These are phyloP conservation scores for Cladophialophora exuberans DNA, from an alignment of 2,329 filamentous ascomycete species.

Conservation along the genomic window DNA sequence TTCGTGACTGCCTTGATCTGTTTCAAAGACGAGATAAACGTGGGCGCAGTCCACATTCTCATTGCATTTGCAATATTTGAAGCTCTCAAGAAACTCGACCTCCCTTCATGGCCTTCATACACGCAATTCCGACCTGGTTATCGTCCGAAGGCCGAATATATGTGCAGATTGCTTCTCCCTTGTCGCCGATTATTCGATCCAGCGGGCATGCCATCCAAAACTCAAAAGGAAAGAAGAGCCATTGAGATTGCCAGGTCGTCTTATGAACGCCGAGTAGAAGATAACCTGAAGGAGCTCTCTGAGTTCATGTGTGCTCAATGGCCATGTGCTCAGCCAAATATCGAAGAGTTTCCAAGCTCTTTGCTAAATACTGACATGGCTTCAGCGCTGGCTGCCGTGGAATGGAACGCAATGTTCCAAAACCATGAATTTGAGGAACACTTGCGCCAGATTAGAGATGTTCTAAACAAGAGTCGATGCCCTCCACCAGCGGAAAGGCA, in stretches of 20 bases:
- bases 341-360: constrained; percentile 1
- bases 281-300: neutral
- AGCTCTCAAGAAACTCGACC: constrained; percentile 16
- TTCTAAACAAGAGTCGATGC: constrained; percentile 11
- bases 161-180: neutral
- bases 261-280: neutral
- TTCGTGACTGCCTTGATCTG: constrained; percentile 8
- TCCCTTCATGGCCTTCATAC: constrained; percentile 17
- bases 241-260: neutral
- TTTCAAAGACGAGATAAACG: constrained; percentile 12
- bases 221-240: constrained; percentile 9
- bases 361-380: neutral
- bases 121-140: constrained; percentile 15
- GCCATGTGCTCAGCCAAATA: constrained; percentile 9
- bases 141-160: constrained; percentile 2
- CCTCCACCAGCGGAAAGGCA: neutral
- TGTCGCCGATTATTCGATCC: neutral
- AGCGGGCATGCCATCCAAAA: neutral
- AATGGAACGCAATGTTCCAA: constrained; percentile 22
- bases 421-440: constrained; percentile 28
- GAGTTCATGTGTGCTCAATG: constrained; percentile 15
- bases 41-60: constrained; percentile 8
- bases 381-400: neutral
- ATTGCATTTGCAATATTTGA: constrained; percentile 12
- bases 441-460: constrained; percentile 21